A percentile compares a stretch with the other conserved stretches of the same genome.
Evolutionary conservation across 1,284 basidiomycete species (phyloP).

Genomic region (Thelephora terrestris): DNA sequence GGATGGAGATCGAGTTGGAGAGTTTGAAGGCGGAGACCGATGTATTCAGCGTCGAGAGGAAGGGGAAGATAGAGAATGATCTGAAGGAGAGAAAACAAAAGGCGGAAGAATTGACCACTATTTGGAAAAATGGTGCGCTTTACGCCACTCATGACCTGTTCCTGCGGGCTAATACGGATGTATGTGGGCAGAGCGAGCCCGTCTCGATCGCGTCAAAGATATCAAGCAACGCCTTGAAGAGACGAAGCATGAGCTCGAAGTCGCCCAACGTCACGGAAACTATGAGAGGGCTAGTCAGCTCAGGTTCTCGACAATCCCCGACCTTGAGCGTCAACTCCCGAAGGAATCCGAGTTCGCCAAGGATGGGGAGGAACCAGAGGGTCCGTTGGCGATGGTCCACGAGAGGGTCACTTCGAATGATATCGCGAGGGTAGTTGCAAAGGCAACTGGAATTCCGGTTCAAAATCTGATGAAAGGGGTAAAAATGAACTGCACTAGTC

Average conservation of each 20-base stretch:
- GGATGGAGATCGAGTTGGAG: conserved; percentile 85
- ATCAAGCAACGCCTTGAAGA: conserved; percentile 76
- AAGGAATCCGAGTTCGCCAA: conserved; percentile 38
- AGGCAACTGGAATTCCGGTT: conserved; percentile 87
- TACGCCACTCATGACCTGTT: not conserved
- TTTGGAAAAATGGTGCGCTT: conserved; percentile 65
- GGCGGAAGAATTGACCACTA: conserved; percentile 48
- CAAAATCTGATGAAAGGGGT: conserved; percentile 85
- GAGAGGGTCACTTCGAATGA: conserved; percentile 85
- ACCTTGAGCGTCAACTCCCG: conserved; percentile 69
- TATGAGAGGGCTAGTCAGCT: conserved; percentile 77
- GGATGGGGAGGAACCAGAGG: conserved; percentile 33
- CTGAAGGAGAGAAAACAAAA: conserved; percentile 51
- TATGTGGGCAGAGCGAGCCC: conserved; percentile 47
- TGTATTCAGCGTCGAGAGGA: conserved; percentile 67
- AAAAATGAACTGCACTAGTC: not conserved
- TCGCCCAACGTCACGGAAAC: conserved; percentile 77
- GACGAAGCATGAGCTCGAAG: conserved; percentile 79
- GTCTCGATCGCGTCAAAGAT: conserved; percentile 71
- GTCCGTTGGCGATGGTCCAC: conserved; percentile 59
- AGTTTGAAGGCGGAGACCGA: conserved; percentile 86
- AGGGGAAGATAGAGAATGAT: conserved; percentile 55
- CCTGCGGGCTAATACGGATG: not conserved
- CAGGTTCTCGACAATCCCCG: conserved; percentile 79
- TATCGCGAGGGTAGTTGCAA: conserved; percentile 83